phyloP scores from a whole-genome alignment of 140 eudicot species.

The Anethum foeniculum region DNA sequence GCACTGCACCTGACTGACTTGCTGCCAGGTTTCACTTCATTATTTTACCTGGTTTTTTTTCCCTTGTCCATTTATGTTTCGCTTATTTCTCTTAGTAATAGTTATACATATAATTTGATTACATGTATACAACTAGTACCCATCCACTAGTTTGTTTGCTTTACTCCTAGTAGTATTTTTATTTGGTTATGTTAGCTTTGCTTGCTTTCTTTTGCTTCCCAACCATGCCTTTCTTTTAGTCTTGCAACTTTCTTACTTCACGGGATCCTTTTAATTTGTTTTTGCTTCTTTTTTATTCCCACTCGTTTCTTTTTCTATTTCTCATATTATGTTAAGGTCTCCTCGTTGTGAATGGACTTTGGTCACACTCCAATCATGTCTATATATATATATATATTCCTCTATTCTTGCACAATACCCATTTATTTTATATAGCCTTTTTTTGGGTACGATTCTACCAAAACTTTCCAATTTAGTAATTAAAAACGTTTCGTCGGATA shows the following conservation, averaged over 20 bases:
- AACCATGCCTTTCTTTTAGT: not conserved
- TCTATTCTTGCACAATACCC: no score
- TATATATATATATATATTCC: no score
- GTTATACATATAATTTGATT: not conserved
- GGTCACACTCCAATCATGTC: not conserved
- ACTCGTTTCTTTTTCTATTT: not conserved
- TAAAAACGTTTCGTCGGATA: not conserved
- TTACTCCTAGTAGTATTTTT: not conserved
- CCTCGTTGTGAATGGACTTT: not conserved
- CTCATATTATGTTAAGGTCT: not conserved
- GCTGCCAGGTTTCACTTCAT: not conserved
- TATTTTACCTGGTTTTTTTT: not conserved
- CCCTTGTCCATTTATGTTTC: not conserved
- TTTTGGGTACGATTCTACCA: not conserved
- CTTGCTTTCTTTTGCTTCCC: not conserved
- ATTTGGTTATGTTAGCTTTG: not conserved
- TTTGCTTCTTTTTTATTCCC: not conserved
- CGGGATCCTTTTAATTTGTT: not conserved
- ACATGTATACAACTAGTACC: not conserved
- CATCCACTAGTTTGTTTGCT: conserved; percentile 7
- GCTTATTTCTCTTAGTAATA: not conserved
- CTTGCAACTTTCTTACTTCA: conserved; percentile 1
- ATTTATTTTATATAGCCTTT: not conserved
- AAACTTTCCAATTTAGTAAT: not conserved
- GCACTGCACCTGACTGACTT: not conserved